phyloP scores from a whole-genome alignment of 805 yeast species.

The Brettanomyces bruxellensis region DNA sequence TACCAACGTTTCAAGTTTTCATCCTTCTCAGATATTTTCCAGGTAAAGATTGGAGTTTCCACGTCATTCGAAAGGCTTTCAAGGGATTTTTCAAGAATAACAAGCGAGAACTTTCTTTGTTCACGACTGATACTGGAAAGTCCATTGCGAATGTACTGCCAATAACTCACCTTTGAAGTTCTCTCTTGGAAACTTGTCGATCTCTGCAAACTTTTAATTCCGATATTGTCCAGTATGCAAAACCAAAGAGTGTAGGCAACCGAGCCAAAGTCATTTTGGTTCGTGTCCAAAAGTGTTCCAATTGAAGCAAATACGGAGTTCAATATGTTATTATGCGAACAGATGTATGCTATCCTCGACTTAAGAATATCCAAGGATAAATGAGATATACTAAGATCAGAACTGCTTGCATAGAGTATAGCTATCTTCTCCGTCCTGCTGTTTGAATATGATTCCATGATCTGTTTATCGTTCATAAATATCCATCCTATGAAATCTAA shows the following conservation, averaged over 20 bases:
- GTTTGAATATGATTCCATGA: background rate
- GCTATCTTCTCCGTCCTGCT: constrained; percentile 20
- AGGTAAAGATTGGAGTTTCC: constrained; percentile 31
- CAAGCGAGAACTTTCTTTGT: constrained; percentile 56
- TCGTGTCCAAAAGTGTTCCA: constrained; percentile 26
- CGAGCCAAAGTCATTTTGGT: constrained; percentile 20
- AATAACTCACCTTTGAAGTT: constrained; percentile 31
- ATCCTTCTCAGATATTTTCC: constrained; percentile 28
- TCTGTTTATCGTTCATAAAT: constrained; percentile 20
- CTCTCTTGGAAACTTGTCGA: constrained; percentile 21
- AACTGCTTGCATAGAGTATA: constrained; percentile 27
- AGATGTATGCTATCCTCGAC: constrained; percentile 42
- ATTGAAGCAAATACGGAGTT: constrained; percentile 39
- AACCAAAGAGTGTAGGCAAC: constrained; percentile 49
- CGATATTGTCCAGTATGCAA: constrained; percentile 32
- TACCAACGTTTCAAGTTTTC: constrained; percentile 51
- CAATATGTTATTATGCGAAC: constrained; percentile 9
- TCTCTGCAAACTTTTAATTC: constrained; percentile 4
- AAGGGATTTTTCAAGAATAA: constrained; percentile 56
- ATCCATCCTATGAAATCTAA: constrained; percentile 30
- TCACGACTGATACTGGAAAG: constrained; percentile 52
- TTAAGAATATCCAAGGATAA: constrained; percentile 34
- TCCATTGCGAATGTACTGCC: constrained; percentile 51
- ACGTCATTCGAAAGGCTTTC: constrained; percentile 30
- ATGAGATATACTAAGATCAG: constrained; percentile 29